A percentile compares a stretch with the other conserved stretches of the same genome.
Evolutionary conservation across 1,284 basidiomycete species (phyloP).

Genomic region (Trichosporon sp.): DNA sequence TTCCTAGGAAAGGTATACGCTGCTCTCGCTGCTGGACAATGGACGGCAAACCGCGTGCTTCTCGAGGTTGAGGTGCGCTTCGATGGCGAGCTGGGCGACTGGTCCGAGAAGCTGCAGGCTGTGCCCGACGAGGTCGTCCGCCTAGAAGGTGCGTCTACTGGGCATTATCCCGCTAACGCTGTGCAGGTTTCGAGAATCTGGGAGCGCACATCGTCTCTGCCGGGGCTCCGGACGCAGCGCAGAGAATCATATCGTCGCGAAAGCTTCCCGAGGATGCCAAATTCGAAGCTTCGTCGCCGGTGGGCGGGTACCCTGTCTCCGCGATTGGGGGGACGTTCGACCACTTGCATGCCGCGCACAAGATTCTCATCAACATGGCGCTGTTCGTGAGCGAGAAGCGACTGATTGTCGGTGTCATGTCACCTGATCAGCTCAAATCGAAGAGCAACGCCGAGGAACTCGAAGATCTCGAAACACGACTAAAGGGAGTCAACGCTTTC

Average conservation of each 20-base stretch:
- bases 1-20: constrained; percentile 45
- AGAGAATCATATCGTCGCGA: not conserved
- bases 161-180: not conserved
- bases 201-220: constrained; percentile 4
- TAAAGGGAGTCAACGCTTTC: constrained; percentile 58
- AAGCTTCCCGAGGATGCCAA: not conserved
- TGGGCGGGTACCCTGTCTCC: constrained; percentile 28
- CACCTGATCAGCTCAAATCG: constrained; percentile 65
- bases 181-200: not conserved
- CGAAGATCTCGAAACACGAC: constrained; percentile 60
- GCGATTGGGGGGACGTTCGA: constrained; percentile 82
- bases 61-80: constrained; percentile 44
- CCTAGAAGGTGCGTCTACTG: constrained; percentile 17
- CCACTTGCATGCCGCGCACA: constrained; percentile 95
- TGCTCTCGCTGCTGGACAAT: constrained; percentile 36
- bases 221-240: not conserved
- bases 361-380: constrained; percentile 88
- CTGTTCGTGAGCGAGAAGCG: constrained; percentile 71
- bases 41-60: constrained; percentile 33
- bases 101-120: constrained; percentile 20
- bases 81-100: constrained; percentile 31
- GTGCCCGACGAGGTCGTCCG: constrained; percentile 12
- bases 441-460: constrained; percentile 69
- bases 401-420: constrained; percentile 80
- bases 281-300: not conserved